Conservation (phyloP, 116 monocot genomes). For the Cymodocea nodosa region DNA sequence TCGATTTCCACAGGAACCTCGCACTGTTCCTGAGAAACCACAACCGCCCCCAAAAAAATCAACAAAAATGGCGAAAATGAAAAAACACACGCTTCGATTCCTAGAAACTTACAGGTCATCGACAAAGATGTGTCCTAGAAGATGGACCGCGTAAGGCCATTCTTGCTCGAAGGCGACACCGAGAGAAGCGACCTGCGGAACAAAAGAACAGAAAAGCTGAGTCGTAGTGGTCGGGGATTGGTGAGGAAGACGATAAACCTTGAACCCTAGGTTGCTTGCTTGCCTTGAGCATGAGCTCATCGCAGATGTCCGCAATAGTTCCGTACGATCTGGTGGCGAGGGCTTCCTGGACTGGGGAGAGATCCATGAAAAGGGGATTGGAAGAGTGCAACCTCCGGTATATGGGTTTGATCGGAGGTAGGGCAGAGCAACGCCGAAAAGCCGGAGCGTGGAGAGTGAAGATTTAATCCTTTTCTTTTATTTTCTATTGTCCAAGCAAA, state of each 20-base stretch:
- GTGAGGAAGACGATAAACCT: background rate
- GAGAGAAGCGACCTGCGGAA: conserved; percentile 46
- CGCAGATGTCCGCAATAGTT: conserved; percentile 60
- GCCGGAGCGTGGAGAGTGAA: too few relatives aligned
- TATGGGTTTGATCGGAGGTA: too few relatives aligned
- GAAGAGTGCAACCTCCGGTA: background rate
- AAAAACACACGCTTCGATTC: background rate
- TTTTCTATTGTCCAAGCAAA: too few relatives aligned
- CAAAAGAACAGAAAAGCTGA: conserved; percentile 1
- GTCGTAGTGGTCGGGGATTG: background rate
- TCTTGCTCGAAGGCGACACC: conserved; percentile 44
- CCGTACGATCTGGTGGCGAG: conserved; percentile 52
- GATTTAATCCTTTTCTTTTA: too few relatives aligned
- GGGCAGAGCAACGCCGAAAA: too few relatives aligned
- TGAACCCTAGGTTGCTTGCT: background rate
- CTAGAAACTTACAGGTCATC: conserved; percentile 58
- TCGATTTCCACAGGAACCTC: conserved; percentile 89
- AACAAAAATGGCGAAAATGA: background rate
- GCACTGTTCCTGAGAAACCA: conserved; percentile 59
- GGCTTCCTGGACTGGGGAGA: conserved; percentile 44
- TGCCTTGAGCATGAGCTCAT: conserved; percentile 78
- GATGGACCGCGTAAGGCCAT: conserved; percentile 90
- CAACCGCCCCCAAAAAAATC: background rate
- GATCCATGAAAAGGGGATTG: conserved; percentile 37
- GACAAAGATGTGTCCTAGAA: conserved; percentile 66